Evolutionary conservation across 805 yeast genomes (phyloP), one percentile per base, ranked within the genome.

Genomic region (Cyberlindnera lachancei): DNA sequence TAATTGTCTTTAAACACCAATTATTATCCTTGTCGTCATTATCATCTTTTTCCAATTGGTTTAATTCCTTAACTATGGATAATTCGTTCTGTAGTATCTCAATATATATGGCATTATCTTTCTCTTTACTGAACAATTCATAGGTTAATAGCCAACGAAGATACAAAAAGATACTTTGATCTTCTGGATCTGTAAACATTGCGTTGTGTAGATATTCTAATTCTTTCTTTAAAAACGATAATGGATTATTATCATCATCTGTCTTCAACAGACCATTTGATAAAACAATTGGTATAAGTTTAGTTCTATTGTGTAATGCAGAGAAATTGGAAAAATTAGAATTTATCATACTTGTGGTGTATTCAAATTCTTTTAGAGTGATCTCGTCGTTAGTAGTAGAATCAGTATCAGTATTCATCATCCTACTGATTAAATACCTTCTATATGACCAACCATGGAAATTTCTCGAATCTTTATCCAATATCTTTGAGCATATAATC

Each of bases 361-460:
- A 90, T 17, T 69, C 68, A 45, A 86, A 76, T 55, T 90, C 97
- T 5, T 58, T 41, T 23, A 48, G 33, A n/a, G 60, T 57, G 42
- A 55, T 50, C 31, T 52, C 61, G 14, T 42, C 30, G 8, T 41
- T 21, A 7, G 31, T 23, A 22, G 58, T 63, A n/a, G n/a, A n/a
- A n/a, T n/a, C n/a, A n/a, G n/a, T n/a, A n/a, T n/a, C n/a, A n/a
- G n/a, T n/a, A n/a, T n/a, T n/a, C n/a, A n/a, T n/a, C 24, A 61
- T 44, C 17, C 49, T 57, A 4, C 51, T 48, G 5, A 84, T 72
- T 6, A 92, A 74, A 34, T 72, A 71, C 36, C 97, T 66, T 48
- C 98, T 65, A 54, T 92, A 92, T 30, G 83, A 86, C 98, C 98
- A 90, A 2, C 95, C 97, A 54, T 88, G 96, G 56, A 69, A 92